Conservation (phyloP, 805 yeast genomes). For the Suhomyces canberraensis region DNA sequence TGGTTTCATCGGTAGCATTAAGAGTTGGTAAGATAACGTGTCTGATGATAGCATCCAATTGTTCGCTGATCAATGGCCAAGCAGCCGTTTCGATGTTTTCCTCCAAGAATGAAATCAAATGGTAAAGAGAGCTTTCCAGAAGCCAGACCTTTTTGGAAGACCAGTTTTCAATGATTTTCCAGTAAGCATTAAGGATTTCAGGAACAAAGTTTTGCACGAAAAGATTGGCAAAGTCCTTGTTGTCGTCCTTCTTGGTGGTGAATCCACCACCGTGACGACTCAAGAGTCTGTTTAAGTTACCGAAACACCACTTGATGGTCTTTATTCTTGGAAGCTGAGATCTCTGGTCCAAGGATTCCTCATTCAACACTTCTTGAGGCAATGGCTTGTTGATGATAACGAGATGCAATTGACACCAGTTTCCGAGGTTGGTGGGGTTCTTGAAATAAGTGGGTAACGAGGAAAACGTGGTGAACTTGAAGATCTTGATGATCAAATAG, state of each 20-base stretch:
- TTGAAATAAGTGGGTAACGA: slow-evolving; percentile 37
- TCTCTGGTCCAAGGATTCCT: slow-evolving; percentile 28
- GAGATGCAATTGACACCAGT: slow-evolving; percentile 41
- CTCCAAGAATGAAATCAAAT: slow-evolving; percentile 42
- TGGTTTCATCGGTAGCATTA: slow-evolving; percentile 34
- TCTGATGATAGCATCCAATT: slow-evolving; percentile 38
- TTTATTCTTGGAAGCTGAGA: slow-evolving; percentile 41
- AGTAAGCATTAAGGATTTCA: slow-evolving; percentile 39
- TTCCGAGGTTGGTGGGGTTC: slow-evolving; percentile 33
- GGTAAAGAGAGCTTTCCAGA: slow-evolving; percentile 38
- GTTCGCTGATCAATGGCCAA: slow-evolving; percentile 34
- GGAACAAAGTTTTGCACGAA: slow-evolving; percentile 41
- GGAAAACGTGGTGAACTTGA: slow-evolving; percentile 39
- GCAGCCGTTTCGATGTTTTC: slow-evolving; percentile 40
- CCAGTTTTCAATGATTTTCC: slow-evolving; percentile 44
- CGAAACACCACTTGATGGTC: slow-evolving; percentile 45
- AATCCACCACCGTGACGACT: slow-evolving; percentile 44
- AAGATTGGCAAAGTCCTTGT: slow-evolving; percentile 25
- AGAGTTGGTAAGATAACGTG: slow-evolving; percentile 43
- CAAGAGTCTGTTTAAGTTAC: slow-evolving; percentile 38
- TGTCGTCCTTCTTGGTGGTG: slow-evolving; percentile 28
- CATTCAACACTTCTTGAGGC: slow-evolving; percentile 31
- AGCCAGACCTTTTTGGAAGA: slow-evolving; percentile 37
- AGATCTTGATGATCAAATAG: slow-evolving; percentile 38
- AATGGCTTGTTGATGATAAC: slow-evolving; percentile 38